Base-by-base conservation (phyloP, 257 asterid species). In the Catharanthus roseus region DNA sequence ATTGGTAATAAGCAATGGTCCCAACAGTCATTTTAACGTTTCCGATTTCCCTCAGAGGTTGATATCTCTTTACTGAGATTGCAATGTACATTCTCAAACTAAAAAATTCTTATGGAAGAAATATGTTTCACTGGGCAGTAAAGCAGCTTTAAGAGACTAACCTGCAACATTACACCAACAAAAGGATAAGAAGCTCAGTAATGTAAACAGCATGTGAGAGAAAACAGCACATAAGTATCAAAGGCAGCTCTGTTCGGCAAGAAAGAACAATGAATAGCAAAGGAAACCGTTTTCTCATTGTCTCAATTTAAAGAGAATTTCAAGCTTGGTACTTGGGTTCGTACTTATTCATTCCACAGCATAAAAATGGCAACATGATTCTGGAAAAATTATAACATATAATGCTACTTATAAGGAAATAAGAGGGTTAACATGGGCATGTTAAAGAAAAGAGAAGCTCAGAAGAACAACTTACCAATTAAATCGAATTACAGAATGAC, bases 61-160 rank as follows among this genome's bases (percentile, higher is more conserved):
- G 83, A 82, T 75, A n/a, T n/a, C n/a, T n/a, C n/a, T n/a, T n/a
- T n/a, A n/a, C n/a, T n/a, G n/a, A 41, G 72, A 78, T 68, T 45
- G 72, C 95, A 89, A 91, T 73, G 87, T 60, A 89, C 97, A 89
- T 91, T 76, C 91, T 91, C 84, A 83, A 84, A 61, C 82, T 79
- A 70, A 79, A 85, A 77, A 76, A 47, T 68, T 61, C 18, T 78
- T 39, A 61, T 74, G 67, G 24, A 60, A 54, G 34, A 38, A 53
- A 16, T 10, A 39, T 15, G 70, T 57, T 11, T n/a, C 33, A 11
- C 53, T 4, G 49, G n/a, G 65, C 28, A 64, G 74, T 18, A 53
- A 10, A 21, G 68, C 19, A 44, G 71, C 80, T 69, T n/a, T 34
- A 47, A n/a, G 67, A 72, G 26, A 24, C 56, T 33, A 60, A 67